phyloP scores from a whole-genome alignment of 306 rosid species.

The Oemleria cerasiformis region DNA sequence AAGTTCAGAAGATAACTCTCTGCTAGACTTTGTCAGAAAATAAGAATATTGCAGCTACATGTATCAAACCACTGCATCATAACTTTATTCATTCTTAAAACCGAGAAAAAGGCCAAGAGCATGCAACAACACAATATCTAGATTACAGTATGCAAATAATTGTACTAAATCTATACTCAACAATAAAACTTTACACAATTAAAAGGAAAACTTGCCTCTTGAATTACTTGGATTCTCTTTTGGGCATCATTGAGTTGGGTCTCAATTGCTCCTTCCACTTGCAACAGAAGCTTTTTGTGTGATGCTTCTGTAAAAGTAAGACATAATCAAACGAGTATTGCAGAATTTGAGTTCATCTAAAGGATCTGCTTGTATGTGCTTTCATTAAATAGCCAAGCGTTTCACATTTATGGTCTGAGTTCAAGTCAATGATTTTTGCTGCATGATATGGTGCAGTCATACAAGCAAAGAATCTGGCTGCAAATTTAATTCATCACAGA shows the following conservation, averaged over 20 bases:
- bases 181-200: conserved; percentile 6
- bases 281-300: conserved; percentile 65
- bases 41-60: not conserved
- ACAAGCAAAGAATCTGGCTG: not conserved
- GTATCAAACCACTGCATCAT: not conserved
- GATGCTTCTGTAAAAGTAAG: conserved; percentile 54
- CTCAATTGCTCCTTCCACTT: conserved; percentile 70
- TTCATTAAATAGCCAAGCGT: not conserved
- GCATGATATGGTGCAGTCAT: not conserved
- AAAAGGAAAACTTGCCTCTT: conserved; percentile 56
- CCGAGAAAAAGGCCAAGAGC: conserved; percentile 17
- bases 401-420: not conserved
- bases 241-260: conserved; percentile 67
- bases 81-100: conserved; percentile 8
- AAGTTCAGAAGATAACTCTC: not conserved
- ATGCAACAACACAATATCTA: conserved; percentile 23
- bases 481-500: not conserved
- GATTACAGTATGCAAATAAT: conserved; percentile 20
- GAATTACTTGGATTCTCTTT: conserved; percentile 57
- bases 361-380: not conserved
- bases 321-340: conserved; percentile 19
- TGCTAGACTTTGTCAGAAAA: not conserved
- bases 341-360: conserved; percentile 10
- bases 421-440: not conserved
- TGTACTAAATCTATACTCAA: conserved; percentile 18